A percentile compares a stretch with the other conserved stretches of the same genome.
These are phyloP conservation scores for Solanum clarkiae DNA, from an alignment of 257 asterid species.

Conservation along the genomic window DNA sequence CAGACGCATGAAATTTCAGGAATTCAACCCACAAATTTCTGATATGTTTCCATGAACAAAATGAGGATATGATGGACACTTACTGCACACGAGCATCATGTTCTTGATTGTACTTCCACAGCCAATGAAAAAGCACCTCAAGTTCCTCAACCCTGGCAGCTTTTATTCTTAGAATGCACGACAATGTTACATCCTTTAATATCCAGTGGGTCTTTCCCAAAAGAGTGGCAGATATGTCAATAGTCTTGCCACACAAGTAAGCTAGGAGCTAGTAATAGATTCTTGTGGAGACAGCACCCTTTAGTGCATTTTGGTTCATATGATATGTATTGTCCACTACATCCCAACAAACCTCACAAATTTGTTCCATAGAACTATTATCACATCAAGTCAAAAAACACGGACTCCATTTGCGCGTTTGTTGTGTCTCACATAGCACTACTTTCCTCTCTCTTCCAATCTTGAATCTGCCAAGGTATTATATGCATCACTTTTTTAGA, in stretches of 20 bases:
- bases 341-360: background rate
- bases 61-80: background rate
- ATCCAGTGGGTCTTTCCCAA: background rate
- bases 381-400: background rate
- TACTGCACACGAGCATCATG: background rate
- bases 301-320: background rate
- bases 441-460: background rate
- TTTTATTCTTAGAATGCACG: background rate
- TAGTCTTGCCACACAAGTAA: background rate
- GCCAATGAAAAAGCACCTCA: background rate
- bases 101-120: background rate
- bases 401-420: background rate
- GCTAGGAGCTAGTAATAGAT: background rate
- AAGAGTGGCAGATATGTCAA: background rate
- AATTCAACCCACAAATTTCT: background rate
- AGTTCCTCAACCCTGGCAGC: background rate
- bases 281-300: background rate
- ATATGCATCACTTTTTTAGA: background rate
- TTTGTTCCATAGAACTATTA: background rate
- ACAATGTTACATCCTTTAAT: background rate
- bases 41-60: background rate
- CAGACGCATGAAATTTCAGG: background rate
- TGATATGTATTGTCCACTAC: background rate
- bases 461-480: background rate
- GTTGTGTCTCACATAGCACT: background rate